phyloP scores from a whole-genome alignment of 208 protist species.

The Acanthamoeba rhysodes region DNA sequence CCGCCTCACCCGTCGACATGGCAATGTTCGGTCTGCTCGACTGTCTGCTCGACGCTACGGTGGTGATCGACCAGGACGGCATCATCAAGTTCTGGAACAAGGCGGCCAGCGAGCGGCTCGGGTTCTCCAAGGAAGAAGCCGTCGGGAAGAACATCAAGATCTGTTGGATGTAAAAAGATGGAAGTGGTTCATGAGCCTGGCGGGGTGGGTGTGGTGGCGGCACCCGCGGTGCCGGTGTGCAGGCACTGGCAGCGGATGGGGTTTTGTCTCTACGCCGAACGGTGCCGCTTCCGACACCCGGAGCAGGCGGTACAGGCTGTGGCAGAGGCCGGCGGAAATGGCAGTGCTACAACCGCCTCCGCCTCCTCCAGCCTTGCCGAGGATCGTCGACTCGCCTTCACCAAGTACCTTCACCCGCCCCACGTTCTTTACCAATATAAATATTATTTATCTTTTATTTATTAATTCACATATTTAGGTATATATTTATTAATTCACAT shows the following conservation, averaged over 20 bases:
- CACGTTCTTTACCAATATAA: too few species aligned
- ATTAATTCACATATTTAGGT: background rate
- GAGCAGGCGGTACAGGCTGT: background rate
- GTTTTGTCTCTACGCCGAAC: background rate
- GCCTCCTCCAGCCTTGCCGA: background rate
- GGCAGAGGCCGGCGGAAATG: background rate
- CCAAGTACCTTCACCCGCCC: background rate
- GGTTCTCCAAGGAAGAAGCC: conserved; percentile 64
- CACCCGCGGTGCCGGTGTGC: conserved; percentile 12
- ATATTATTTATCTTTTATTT: too few species aligned
- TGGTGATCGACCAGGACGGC: conserved; percentile 68
- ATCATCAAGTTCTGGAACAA: conserved; percentile 73
- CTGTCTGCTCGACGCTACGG: conserved; percentile 44
- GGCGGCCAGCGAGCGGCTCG: background rate
- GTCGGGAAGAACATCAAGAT: conserved; percentile 72
- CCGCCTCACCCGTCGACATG: background rate
- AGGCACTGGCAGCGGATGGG: conserved; percentile 47
- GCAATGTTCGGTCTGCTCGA: conserved; percentile 62
- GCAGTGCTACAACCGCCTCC: background rate
- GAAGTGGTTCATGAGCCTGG: background rate
- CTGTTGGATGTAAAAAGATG: too few species aligned
- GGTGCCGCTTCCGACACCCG: conserved; percentile 36
- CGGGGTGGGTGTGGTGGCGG: background rate
- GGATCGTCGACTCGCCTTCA: background rate
- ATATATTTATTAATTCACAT: too few species aligned